phyloP scores from a whole-genome alignment of 805 yeast genomes.

The Candida insectalens region DNA sequence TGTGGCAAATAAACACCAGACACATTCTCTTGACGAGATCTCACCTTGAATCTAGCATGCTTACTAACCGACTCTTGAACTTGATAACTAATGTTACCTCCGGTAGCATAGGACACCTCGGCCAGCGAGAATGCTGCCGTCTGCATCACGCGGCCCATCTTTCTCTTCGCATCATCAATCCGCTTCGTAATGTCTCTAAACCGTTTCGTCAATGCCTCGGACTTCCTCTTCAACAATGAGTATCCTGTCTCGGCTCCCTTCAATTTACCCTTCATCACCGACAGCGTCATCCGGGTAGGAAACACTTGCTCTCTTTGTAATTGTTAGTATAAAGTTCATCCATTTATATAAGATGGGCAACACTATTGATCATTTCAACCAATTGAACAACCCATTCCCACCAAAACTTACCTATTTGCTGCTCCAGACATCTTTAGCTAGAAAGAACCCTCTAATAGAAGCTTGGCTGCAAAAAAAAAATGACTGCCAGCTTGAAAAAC shows the following conservation, averaged over 20 bases:
- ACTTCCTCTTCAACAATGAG: conserved; percentile 84
- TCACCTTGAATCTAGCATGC: conserved; percentile 81
- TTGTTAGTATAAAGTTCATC: background rate
- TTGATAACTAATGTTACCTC: conserved; percentile 90
- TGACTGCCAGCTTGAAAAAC: background rate
- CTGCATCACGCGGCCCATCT: conserved; percentile 98
- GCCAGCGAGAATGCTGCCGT: conserved; percentile 96
- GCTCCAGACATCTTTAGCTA: conserved; percentile 16
- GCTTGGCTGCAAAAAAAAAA: background rate
- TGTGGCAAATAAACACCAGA: conserved; percentile 93
- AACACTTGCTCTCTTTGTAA: conserved; percentile 84
- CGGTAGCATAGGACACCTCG: conserved; percentile 95
- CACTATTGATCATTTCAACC: background rate
- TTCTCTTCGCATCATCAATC: conserved; percentile 90
- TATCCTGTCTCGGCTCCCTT: conserved; percentile 98
- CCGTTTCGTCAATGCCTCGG: conserved; percentile 93
- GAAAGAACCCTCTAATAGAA: background rate
- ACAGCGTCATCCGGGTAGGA: conserved; percentile 96
- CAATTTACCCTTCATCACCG: conserved; percentile 88
- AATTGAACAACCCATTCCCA: background rate
- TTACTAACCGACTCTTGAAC: conserved; percentile 84
- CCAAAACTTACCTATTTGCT: conserved; percentile 16
- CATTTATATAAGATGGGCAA: background rate
- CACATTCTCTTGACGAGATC: conserved; percentile 91
- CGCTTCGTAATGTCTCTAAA: conserved; percentile 92